phyloP scores from a whole-genome alignment of 129 eudicot species.

The Erigeron canadensis region DNA sequence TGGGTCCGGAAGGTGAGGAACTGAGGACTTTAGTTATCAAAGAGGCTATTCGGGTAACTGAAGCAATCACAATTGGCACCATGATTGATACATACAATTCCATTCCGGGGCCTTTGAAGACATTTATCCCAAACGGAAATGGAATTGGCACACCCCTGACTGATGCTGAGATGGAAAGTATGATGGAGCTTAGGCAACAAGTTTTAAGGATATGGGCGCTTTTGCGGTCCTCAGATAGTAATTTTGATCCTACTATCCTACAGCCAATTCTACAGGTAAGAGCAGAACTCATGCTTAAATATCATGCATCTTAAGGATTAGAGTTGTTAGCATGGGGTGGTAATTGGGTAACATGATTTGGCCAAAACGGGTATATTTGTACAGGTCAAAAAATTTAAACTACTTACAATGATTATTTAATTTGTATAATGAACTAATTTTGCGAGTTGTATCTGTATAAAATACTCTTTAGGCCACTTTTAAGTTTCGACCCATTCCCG shows the following conservation, averaged over 20 bases:
- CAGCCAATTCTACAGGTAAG: slow-evolving; percentile 87
- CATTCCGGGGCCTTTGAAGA: slow-evolving; percentile 53
- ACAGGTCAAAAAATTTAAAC: not conserved
- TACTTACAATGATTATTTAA: not conserved
- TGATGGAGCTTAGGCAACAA: slow-evolving; percentile 90
- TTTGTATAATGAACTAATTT: not conserved
- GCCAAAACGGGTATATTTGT: not conserved
- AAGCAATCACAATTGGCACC: slow-evolving; percentile 68
- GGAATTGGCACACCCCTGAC: slow-evolving; percentile 44
- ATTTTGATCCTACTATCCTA: slow-evolving; percentile 74
- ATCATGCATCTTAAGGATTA: not conserved
- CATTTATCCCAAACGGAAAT: slow-evolving; percentile 49
- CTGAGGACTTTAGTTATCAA: slow-evolving; percentile 71
- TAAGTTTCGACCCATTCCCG: not conserved
- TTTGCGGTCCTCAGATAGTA: slow-evolving; percentile 55
- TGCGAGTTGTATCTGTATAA: not conserved
- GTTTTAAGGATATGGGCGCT: slow-evolving; percentile 90
- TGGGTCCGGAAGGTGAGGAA: slow-evolving; percentile 87
- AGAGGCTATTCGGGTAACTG: slow-evolving; percentile 85
- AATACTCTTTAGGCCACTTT: not conserved
- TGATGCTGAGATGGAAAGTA: slow-evolving; percentile 51
- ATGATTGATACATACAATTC: slow-evolving; percentile 67
- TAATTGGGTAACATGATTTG: not conserved
- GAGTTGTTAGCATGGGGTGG: not conserved
- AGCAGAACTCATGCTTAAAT: not conserved